Evolutionary conservation across 2,329 filamentous ascomycete species (phyloP), one percentile per base, ranked within the genome.

Genomic region (Leptographium procerum): DNA sequence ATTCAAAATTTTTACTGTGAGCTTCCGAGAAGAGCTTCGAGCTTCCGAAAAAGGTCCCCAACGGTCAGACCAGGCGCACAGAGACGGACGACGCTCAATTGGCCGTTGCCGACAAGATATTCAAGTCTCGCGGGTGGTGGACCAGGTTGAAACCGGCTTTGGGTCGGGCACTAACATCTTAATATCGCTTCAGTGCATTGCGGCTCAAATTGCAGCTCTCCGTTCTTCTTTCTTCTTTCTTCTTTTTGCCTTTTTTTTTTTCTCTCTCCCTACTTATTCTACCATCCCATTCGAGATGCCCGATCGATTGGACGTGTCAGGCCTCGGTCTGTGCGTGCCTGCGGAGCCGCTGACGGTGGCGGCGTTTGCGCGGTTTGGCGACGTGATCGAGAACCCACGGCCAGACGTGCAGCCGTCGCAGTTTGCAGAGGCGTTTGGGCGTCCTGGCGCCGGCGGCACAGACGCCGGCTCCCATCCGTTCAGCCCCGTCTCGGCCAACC

Each of bases 331-430:
- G 29, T 73, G 69, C 2, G 71, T 94, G 64, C 75, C 75, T 28
- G 80, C 87, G 10, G 74, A 79, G 64, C 82, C 83, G n/a, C 81
- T 96, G 56, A 87, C 84, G 10, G 79, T 81, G 52, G 74, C 77
- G 5, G 74, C 81, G 56, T 97, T 96, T 72, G 76, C 83, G 16
- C 78, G 82, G 50, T 99, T 95, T 71, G 94, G 94, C 69, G 86
- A 88, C 58, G 89, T 94, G 52, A 81, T 96, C 65, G 75, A 84
- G 68, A 89, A 92, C 68, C 89, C 89, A 34, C 76, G 79, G 61
- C 79, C 81, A 50, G 71, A 76, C 66, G 69, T 84, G 63, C 72
- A 79, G 62, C 77, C 82, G 55, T 76, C 74, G 57, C 71, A 71
- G 64, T 66, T 67, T 60, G 56, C 53, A 10, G n/a, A 47, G 7